Evolutionary conservation across 495 filamentous ascomycete species (phyloP).

Genomic region (Sordaria brevicollis): DNA sequence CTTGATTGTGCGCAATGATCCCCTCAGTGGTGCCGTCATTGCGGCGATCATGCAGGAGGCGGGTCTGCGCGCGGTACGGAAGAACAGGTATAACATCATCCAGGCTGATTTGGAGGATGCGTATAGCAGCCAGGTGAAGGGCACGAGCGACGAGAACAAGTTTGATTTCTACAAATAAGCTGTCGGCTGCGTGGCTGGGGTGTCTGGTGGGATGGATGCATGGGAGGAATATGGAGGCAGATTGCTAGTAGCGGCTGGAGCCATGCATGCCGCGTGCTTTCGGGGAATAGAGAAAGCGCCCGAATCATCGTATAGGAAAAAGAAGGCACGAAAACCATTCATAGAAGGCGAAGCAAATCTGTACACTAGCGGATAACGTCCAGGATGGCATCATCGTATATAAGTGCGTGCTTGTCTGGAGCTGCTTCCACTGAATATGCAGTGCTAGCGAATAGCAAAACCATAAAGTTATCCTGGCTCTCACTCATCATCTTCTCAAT

Average conservation of each 20-base stretch:
- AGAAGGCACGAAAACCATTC: background rate
- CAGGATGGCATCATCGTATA: background rate
- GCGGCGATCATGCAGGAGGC: slow-evolving; percentile 99
- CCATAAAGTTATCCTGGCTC: background rate
- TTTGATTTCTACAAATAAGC: slow-evolving; percentile 58
- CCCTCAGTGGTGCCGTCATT: slow-evolving; percentile 88
- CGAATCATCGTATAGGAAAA: background rate
- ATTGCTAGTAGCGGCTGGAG: background rate
- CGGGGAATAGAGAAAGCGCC: background rate
- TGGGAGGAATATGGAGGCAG: background rate
- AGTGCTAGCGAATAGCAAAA: background rate
- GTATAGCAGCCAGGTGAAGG: slow-evolving; percentile 91
- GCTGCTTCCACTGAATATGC: background rate
- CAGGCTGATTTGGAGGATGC: slow-evolving; percentile 93
- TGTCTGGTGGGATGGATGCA: background rate
- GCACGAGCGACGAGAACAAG: slow-evolving; percentile 66
- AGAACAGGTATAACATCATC: slow-evolving; percentile 98
- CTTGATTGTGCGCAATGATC: slow-evolving; percentile 92
- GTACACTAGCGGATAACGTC: background rate
- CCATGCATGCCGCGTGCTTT: background rate
- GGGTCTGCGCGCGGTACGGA: slow-evolving; percentile 85
- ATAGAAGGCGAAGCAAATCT: background rate
- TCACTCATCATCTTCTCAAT: too few species aligned
- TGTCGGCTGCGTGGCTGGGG: background rate
- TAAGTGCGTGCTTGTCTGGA: background rate